Base-by-base conservation (phyloP, 805 yeast species). In the Lachancea nothofagi region DNA sequence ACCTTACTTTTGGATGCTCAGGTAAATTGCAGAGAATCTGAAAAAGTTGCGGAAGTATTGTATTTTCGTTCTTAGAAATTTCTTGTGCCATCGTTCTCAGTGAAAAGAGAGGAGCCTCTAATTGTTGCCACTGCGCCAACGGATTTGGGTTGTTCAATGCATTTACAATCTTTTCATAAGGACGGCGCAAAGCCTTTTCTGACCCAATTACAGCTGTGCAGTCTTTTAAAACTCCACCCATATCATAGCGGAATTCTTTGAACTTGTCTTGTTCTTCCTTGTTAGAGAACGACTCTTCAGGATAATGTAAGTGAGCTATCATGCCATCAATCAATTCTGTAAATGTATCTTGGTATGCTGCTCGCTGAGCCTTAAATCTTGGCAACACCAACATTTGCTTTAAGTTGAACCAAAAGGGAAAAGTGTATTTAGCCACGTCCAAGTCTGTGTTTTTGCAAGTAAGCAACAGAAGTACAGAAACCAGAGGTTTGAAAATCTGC, bases 191-290 rank as follows among this genome's bases (percentile, higher is more conserved):
- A 0, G 96, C 87, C 29, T 63, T 67, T 7, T 74, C 64, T 2
- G 94, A 71, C 1, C 97, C 97, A 30, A 86, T 78, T 3, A 93
- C 90, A 1, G 85, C 84, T 51, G 97, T 85, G 66, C 97, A 88
- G 57, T 88, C 95, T 57, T 94, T 94, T 45, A 93, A 66, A n/a
- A 90, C 96, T 59, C 93, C 97, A 27, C 97, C 97, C 84, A 93
- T 85, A 41, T 87, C 96, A 62, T 93, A 93, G 54, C 99, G 74
- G 64, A 90, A 93, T 43, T 87, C 94, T 54, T 85, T 80, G 60
- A 93, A 93, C 61, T 87, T 85, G 56, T 94, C 98, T 56, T 88
- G 95, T 40, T 77, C 83, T 57, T 87, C 96, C 48, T 84, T 87
- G 31, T 73, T 72, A 19, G 71, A 71, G 52, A 90, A 90, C 14